These are phyloP conservation scores for Neolentinus lepideus DNA, from an alignment of 1,284 basidiomycete genomes.

Conservation along the genomic window DNA sequence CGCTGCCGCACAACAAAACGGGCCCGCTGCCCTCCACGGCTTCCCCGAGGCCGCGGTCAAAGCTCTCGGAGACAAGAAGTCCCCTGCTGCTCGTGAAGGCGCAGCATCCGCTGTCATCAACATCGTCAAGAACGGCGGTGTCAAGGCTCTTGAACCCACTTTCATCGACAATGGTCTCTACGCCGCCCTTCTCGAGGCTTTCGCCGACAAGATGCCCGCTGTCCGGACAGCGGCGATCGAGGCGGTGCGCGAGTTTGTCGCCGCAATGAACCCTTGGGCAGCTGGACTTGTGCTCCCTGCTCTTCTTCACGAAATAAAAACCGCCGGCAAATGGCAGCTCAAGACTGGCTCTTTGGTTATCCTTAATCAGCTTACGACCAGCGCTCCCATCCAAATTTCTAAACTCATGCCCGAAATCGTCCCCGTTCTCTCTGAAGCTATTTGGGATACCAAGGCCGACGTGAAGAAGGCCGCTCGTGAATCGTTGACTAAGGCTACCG, in stretches of 20 bases:
- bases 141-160: slow-evolving; percentile 84
- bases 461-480: slow-evolving; percentile 99
- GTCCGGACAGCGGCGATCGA: slow-evolving; percentile 82
- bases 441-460: slow-evolving; percentile 99
- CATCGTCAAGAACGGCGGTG: slow-evolving; percentile 73
- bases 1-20: slow-evolving; percentile 76
- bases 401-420: slow-evolving; percentile 95
- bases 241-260: slow-evolving; percentile 76
- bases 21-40: slow-evolving; percentile 77
- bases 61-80: slow-evolving; percentile 90
- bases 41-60: slow-evolving; percentile 81
- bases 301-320: slow-evolving; percentile 92
- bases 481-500: slow-evolving; percentile 89
- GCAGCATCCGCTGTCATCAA: slow-evolving; percentile 69
- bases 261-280: slow-evolving; percentile 90
- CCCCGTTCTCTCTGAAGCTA: slow-evolving; percentile 91
- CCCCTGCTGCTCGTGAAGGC: slow-evolving; percentile 79
- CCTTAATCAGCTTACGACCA: slow-evolving; percentile 87
- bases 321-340: slow-evolving; percentile 98
- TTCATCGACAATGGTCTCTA: slow-evolving; percentile 86
- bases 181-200: slow-evolving; percentile 81
- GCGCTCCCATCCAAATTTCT: slow-evolving; percentile 82
- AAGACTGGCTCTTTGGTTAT: slow-evolving; percentile 87
- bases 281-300: slow-evolving; percentile 81
- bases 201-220: slow-evolving; percentile 89